phyloP scores from a whole-genome alignment of 805 yeast species.

The Yamadazyma laniorum region DNA sequence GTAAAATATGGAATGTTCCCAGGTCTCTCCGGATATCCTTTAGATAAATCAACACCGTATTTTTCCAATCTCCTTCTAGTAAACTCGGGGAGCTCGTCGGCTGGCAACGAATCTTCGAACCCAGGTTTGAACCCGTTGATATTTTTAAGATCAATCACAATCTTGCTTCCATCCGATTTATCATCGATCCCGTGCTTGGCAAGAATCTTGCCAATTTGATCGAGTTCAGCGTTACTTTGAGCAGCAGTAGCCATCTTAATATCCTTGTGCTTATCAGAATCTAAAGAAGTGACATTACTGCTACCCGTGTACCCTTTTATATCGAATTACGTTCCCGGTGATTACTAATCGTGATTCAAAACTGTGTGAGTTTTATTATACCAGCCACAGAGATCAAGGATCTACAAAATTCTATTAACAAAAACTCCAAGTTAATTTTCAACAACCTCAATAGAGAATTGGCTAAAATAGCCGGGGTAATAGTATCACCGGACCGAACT shows the following conservation, averaged over 20 bases:
- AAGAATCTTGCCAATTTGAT: not conserved
- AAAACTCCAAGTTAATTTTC: too few relatives aligned
- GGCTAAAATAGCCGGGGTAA: too few relatives aligned
- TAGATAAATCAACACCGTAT: slow-evolving; percentile 24
- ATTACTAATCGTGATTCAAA: too few relatives aligned
- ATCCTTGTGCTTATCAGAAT: too few relatives aligned
- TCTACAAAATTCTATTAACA: too few relatives aligned
- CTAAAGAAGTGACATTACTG: too few relatives aligned
- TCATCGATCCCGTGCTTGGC: not conserved
- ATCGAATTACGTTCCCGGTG: too few relatives aligned
- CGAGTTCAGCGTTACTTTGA: slow-evolving; percentile 1
- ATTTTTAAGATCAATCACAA: not conserved
- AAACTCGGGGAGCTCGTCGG: slow-evolving; percentile 21
- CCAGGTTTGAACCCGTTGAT: not conserved
- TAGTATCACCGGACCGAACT: too few relatives aligned
- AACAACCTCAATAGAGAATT: too few relatives aligned
- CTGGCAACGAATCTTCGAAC: not conserved
- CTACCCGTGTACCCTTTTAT: too few relatives aligned
- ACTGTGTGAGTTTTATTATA: too few relatives aligned
- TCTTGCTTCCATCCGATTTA: not conserved
- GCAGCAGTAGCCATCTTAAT: not conserved
- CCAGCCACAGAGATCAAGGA: too few relatives aligned
- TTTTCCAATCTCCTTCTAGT: slow-evolving; percentile 23
- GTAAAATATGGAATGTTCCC: slow-evolving; percentile 26
- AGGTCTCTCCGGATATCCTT: slow-evolving; percentile 28